Conservation (phyloP, 2,329 filamentous ascomycete species). For the Epichloe typhina region DNA sequence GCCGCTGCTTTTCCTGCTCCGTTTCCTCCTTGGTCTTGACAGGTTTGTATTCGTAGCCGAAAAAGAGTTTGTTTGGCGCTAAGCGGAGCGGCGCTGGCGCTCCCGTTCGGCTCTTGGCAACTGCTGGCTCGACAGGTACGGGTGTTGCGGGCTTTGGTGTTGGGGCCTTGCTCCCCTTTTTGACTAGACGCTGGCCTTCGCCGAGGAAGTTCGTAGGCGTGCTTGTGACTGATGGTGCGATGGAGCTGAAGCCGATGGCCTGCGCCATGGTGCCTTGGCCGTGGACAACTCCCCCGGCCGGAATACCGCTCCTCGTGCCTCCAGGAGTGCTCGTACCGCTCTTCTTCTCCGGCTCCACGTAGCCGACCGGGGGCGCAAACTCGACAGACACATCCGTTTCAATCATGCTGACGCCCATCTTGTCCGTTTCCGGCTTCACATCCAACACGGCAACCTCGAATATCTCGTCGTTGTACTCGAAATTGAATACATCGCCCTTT, state of each 20-base stretch:
- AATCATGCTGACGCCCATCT: conserved; percentile 82
- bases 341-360: conserved; percentile 67
- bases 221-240: conserved; percentile 64
- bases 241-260: conserved; percentile 89
- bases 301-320: conserved; percentile 50
- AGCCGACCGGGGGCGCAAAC: conserved; percentile 87
- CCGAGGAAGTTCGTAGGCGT: conserved; percentile 67
- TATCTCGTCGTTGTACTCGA: conserved; percentile 87
- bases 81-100: conserved; percentile 79
- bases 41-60: conserved; percentile 87
- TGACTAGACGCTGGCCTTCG: conserved; percentile 72
- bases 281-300: conserved; percentile 67
- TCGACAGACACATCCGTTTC: conserved; percentile 96
- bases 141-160: conserved; percentile 60
- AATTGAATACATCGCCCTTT: conserved; percentile 89
- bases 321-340: conserved; percentile 82
- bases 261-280: conserved; percentile 90
- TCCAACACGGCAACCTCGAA: conserved; percentile 91
- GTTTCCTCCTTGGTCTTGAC: conserved; percentile 66
- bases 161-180: conserved; percentile 58
- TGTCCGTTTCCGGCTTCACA: conserved; percentile 72
- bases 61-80: conserved; percentile 84
- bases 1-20: conserved; percentile 50
- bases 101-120: conserved; percentile 42
- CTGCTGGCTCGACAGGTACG: conserved; percentile 27